Conservation (phyloP, 2,329 filamentous ascomycete genomes). For the Colletotrichum salicis region DNA sequence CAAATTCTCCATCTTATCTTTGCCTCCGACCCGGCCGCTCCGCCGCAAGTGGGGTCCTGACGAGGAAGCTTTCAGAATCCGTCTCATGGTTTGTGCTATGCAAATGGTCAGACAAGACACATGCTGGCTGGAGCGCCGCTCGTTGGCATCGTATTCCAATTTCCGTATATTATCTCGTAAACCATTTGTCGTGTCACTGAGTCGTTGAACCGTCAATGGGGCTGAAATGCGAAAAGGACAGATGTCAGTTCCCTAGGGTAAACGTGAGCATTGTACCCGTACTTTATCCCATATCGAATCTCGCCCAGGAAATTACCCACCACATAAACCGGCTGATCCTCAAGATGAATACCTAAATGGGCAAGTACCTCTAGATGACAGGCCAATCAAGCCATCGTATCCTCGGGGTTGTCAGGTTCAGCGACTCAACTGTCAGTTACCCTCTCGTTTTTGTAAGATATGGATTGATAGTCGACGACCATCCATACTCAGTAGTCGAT, state of each 20-base stretch:
- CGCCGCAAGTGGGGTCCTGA: neutral
- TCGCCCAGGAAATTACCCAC: neutral
- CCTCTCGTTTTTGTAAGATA: neutral
- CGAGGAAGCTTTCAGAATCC: neutral
- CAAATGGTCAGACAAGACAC: neutral
- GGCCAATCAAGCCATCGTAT: neutral
- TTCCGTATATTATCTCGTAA: neutral
- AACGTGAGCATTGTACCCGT: neutral
- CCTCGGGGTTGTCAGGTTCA: neutral
- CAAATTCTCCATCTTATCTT: conserved; percentile 6
- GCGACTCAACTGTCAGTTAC: neutral
- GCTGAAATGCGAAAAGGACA: neutral
- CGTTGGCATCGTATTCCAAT: neutral
- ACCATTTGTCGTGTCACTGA: neutral
- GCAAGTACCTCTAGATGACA: neutral
- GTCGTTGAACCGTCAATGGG: neutral
- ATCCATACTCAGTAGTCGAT: neutral
- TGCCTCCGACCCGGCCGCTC: conserved; percentile 3
- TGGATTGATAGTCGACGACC: neutral
- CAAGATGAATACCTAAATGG: neutral
- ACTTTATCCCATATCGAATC: neutral
- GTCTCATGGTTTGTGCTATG: neutral
- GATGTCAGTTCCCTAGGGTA: neutral
- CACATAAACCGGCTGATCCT: neutral
- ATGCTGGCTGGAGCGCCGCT: neutral